These are phyloP conservation scores for Termitomyces sp. DNA, from an alignment of 768 basidiomycete genomes.

Conservation along the genomic window DNA sequence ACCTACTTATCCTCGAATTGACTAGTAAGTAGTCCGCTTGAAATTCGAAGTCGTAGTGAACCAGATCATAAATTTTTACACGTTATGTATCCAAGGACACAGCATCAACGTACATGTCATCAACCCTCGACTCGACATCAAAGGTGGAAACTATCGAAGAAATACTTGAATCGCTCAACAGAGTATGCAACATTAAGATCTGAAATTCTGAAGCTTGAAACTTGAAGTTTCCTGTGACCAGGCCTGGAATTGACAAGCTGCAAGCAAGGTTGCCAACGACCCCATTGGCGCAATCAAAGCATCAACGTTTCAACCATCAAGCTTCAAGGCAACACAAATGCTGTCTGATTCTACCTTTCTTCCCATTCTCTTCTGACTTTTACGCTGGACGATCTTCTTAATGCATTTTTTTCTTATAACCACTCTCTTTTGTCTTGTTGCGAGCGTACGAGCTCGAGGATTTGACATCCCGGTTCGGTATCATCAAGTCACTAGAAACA, in stretches of 20 bases:
- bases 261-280: too few species aligned
- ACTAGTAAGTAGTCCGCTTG: too few species aligned
- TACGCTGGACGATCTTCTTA: neutral
- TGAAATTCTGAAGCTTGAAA: neutral
- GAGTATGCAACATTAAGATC: neutral
- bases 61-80: too few species aligned
- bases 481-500: neutral
- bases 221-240: neutral
- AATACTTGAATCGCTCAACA: neutral
- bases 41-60: too few species aligned
- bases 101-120: too few species aligned
- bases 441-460: neutral
- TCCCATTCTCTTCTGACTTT: neutral
- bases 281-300: neutral
- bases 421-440: neutral
- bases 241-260: too few species aligned
- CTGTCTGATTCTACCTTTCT: neutral
- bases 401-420: neutral
- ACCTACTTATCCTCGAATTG: too few species aligned
- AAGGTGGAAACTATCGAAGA: neutral
- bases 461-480: neutral
- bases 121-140: too few species aligned
- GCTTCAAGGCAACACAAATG: neutral
- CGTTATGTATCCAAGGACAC: too few species aligned
- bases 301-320: neutral